These are phyloP conservation scores for Nicotiana benthamiana DNA, from an alignment of 257 asterid species.

Conservation along the genomic window DNA sequence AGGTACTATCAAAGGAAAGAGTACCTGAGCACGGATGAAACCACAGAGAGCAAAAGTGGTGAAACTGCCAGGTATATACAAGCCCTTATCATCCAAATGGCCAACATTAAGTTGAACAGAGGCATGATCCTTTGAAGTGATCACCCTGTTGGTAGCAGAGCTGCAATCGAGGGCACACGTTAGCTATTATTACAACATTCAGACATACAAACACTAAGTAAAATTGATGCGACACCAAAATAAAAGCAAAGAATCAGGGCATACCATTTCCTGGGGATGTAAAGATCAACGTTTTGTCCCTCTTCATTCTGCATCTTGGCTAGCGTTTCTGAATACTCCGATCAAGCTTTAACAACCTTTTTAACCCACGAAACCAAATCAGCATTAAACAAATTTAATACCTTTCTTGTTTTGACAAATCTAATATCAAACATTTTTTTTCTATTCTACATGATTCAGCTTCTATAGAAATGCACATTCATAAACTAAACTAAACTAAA, in stretches of 20 bases:
- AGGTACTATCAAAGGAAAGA: neutral
- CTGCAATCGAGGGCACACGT: constrained; percentile 29
- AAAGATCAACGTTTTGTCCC: constrained; percentile 63
- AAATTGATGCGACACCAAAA: neutral
- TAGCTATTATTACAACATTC: neutral
- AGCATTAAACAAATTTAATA: neutral
- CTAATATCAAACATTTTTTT: neutral
- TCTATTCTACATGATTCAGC: neutral
- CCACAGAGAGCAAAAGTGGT: constrained; percentile 90
- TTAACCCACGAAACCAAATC: neutral
- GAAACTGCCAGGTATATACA: constrained; percentile 42
- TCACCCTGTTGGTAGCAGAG: constrained; percentile 82
- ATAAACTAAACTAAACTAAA: too few species aligned
- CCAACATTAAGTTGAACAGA: constrained; percentile 80
- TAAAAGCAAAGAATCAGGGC: neutral
- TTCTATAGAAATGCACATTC: neutral
- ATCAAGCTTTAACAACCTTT: neutral
- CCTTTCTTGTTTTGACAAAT: neutral
- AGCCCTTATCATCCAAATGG: constrained; percentile 69
- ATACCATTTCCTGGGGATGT: constrained; percentile 65
- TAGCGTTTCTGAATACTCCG: neutral
- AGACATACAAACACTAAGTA: neutral
- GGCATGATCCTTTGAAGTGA: constrained; percentile 89
- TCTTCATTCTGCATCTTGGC: constrained; percentile 68
- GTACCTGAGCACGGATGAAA: constrained; percentile 77